A percentile compares a stretch with the other conserved stretches of the same genome.
Evolutionary conservation across 1,284 basidiomycete species (phyloP).

Genomic region (Cryptococcus sp.): DNA sequence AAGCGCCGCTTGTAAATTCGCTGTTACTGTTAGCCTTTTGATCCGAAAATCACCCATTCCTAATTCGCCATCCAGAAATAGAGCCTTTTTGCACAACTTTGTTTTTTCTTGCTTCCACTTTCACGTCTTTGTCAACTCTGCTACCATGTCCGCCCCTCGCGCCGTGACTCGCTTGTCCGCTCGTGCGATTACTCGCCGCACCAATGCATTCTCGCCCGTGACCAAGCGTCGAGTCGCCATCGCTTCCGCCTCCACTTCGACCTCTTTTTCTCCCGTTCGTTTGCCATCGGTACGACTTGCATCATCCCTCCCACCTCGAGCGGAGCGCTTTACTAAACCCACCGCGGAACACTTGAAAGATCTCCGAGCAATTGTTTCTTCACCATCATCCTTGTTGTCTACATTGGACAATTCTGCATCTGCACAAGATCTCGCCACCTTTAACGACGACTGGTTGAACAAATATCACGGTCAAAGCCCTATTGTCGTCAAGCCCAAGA

Average conservation of each 20-base stretch:
- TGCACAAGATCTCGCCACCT: slow-evolving; percentile 70
- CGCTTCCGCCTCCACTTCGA: background rate
- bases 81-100: too few species aligned
- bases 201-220: background rate
- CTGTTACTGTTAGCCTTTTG: too few species aligned
- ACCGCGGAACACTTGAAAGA: slow-evolving; percentile 55
- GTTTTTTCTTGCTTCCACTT: too few species aligned
- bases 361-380: slow-evolving; percentile 55
- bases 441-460: slow-evolving; percentile 97
- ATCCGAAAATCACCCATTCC: too few species aligned
- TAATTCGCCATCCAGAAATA: too few species aligned
- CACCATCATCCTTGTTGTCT: slow-evolving; percentile 55
- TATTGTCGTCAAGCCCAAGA: slow-evolving; percentile 86
- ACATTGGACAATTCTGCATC: slow-evolving; percentile 53
- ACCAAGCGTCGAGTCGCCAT: background rate
- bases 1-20: too few species aligned
- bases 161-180: slow-evolving; percentile 18
- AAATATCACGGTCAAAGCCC: slow-evolving; percentile 84
- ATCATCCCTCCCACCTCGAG: slow-evolving; percentile 48
- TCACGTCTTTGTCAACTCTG: too few species aligned
- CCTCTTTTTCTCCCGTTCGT: background rate
- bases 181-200: slow-evolving; percentile 9
- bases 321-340: slow-evolving; percentile 52
- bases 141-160: slow-evolving; percentile 23
- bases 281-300: slow-evolving; percentile 26